Evolutionary conservation across 2,329 filamentous ascomycete genomes (phyloP).

Genomic region (Moelleriella libera): DNA sequence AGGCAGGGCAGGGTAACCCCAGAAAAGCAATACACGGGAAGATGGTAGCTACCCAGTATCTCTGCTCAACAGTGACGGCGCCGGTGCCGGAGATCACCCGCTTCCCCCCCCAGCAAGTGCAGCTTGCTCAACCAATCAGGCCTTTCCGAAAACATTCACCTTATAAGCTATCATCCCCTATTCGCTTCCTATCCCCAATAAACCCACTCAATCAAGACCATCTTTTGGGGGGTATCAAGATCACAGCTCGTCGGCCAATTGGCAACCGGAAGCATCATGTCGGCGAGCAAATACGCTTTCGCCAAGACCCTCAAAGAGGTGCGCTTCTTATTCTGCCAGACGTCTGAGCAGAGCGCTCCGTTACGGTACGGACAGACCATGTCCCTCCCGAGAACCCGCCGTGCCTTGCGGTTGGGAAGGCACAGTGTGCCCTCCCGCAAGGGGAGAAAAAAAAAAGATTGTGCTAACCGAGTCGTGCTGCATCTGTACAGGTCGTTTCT

Average conservation of each 20-base stretch:
- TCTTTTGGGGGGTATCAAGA: too few relatives aligned
- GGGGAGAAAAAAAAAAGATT: background rate
- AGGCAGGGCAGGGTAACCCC: too few relatives aligned
- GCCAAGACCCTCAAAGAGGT: conserved; percentile 81
- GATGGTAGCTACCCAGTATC: background rate
- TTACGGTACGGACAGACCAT: conserved; percentile 47
- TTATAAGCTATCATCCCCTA: too few relatives aligned
- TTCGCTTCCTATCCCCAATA: too few relatives aligned
- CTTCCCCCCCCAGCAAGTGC: background rate
- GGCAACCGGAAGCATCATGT: background rate
- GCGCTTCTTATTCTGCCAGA: conserved; percentile 95
- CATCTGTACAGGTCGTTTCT: conserved; percentile 61
- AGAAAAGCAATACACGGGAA: background rate
- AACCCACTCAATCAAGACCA: too few relatives aligned
- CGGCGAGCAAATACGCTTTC: conserved; percentile 86
- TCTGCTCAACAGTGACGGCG: background rate
- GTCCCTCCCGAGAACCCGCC: too few relatives aligned
- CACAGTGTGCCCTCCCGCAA: too few relatives aligned
- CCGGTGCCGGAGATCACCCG: background rate
- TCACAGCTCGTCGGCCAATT: too few relatives aligned
- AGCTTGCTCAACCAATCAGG: background rate
- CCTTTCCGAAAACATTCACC: background rate
- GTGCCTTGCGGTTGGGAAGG: too few relatives aligned
- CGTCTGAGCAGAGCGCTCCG: conserved; percentile 76
- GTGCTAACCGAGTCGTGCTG: background rate